A percentile compares a stretch with the other conserved stretches of the same genome.
phyloP scores from a whole-genome alignment of 495 filamentous ascomycete species.

The Neurospora hispaniola region DNA sequence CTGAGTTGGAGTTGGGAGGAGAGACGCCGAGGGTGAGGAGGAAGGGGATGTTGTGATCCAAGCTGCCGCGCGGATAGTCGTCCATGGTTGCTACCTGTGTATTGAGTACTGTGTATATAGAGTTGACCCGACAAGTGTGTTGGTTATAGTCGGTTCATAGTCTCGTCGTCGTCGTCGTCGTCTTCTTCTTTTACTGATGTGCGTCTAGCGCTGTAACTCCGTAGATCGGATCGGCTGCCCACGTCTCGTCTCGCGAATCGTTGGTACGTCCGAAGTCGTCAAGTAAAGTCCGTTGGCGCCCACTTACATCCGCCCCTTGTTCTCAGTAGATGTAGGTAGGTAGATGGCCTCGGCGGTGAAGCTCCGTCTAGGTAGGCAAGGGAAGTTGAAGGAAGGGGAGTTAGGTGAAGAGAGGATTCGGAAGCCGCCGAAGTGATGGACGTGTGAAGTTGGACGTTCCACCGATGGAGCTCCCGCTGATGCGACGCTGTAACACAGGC shows the following conservation, averaged over 20 bases:
- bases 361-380: not conserved
- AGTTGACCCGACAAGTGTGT: not conserved
- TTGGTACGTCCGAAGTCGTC: not conserved
- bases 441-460: not conserved
- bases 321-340: not conserved
- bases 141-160: not conserved
- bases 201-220: not conserved
- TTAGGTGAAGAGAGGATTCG: not conserved
- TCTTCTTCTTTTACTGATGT: not conserved
- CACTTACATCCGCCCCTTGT: not conserved
- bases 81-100: conserved; percentile 48
- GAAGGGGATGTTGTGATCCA: conserved; percentile 73
- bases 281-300: not conserved
- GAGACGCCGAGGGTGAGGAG: conserved; percentile 68
- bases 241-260: not conserved
- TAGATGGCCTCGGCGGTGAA: not conserved
- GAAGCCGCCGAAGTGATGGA: not conserved
- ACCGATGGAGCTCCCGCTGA: not conserved
- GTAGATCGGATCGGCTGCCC: not conserved
- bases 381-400: not conserved
- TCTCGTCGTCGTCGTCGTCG: not conserved
- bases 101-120: not conserved
- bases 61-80: conserved; percentile 70
- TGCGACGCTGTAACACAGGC: not conserved
- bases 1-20: conserved; percentile 10